phyloP scores from a whole-genome alignment of 768 basidiomycete species.

The Xerocomellus intermedius region DNA sequence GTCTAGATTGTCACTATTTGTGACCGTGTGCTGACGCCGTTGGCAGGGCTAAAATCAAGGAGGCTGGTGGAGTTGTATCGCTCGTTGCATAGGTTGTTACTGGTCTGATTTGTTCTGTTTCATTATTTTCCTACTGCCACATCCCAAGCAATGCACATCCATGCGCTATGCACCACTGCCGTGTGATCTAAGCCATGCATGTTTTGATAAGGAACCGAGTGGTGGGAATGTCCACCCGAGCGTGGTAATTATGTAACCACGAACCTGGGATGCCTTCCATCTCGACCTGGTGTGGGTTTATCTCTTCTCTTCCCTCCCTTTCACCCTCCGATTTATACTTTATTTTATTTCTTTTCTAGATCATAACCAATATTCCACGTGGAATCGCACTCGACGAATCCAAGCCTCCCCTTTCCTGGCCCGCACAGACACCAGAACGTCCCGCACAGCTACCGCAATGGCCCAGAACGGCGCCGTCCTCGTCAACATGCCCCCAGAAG shows the following conservation, averaged over 20 bases:
- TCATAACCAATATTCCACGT: conserved; percentile 50
- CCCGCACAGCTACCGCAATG: conserved; percentile 50
- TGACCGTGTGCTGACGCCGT: conserved; percentile 18
- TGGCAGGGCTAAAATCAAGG: conserved; percentile 78
- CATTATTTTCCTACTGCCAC: conserved; percentile 4
- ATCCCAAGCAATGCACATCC: not conserved
- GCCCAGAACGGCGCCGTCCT: conserved; percentile 37
- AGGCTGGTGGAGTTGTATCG: conserved; percentile 91
- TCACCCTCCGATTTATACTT: not conserved
- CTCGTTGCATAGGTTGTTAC: conserved; percentile 69
- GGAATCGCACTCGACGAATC: conserved; percentile 57
- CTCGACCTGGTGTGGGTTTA: conserved; percentile 40
- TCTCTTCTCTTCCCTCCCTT: not conserved
- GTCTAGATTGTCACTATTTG: not conserved
- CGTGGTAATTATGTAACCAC: not conserved
- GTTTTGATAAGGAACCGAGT: not conserved
- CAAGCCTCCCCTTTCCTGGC: conserved; percentile 53
- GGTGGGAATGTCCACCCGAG: not conserved
- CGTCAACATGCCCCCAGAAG: conserved; percentile 22
- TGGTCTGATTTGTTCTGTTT: conserved; percentile 22
- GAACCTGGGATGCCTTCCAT: conserved; percentile 29
- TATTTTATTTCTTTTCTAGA: conserved; percentile 29
- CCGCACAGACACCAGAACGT: conserved; percentile 46
- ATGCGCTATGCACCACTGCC: not conserved
- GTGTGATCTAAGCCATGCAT: not conserved